A percentile compares a stretch with the other conserved stretches of the same genome.
Conservation (phyloP, 164 flowering plant genomes). For the Aristolochia contorta region DNA sequence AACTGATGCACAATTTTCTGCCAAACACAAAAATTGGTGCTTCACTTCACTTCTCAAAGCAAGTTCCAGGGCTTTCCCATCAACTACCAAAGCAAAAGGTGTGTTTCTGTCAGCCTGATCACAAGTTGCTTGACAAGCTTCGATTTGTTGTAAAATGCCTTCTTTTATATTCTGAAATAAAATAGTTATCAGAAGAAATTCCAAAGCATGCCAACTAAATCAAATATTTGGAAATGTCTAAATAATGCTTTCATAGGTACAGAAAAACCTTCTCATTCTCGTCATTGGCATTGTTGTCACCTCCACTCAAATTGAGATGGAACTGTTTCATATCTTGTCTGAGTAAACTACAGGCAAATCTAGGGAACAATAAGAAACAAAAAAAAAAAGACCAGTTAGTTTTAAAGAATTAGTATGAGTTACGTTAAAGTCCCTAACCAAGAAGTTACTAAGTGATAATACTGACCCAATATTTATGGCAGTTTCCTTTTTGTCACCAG, state of each 20-base stretch:
- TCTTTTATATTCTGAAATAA: constrained; percentile 33
- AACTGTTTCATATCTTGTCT: constrained; percentile 46
- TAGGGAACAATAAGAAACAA: constrained; percentile 7
- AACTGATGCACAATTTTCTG: constrained; percentile 53
- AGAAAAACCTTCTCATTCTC: constrained; percentile 26
- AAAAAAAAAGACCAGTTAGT: neutral
- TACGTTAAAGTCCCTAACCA: neutral
- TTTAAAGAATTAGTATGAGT: neutral
- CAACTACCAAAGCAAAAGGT: constrained; percentile 50
- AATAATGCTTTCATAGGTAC: too few species aligned
- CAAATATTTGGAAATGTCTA: too few species aligned
- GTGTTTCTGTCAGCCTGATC: constrained; percentile 15
- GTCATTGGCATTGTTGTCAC: constrained; percentile 17
- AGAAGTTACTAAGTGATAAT: neutral
- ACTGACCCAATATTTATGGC: constrained; percentile 57
- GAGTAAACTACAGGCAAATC: constrained; percentile 61
- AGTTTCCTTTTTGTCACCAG: constrained; percentile 64
- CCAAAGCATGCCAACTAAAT: constrained; percentile 5
- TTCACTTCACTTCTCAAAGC: constrained; percentile 39
- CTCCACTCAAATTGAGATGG: constrained; percentile 25
- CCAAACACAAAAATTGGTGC: constrained; percentile 41
- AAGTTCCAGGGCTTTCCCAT: constrained; percentile 47
- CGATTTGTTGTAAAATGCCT: constrained; percentile 33
- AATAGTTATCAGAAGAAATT: neutral
- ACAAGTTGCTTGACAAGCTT: constrained; percentile 12